phyloP scores from a whole-genome alignment of 495 filamentous ascomycete species.

The Ascodesmis nigricans region DNA sequence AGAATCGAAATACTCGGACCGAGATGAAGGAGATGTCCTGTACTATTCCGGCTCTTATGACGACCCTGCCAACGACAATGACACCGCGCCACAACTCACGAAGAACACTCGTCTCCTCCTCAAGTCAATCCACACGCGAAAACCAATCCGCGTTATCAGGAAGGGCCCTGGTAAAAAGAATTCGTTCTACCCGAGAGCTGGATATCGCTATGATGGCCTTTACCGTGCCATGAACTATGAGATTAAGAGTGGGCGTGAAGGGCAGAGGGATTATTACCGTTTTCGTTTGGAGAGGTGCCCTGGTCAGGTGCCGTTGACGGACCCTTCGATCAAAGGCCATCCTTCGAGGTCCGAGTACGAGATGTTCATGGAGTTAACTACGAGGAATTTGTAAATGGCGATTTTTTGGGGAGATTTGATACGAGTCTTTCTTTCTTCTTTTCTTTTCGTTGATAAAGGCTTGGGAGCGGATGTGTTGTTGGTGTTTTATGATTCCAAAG shows the following conservation, averaged over 20 bases:
- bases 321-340: too few species aligned
- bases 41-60: conserved; percentile 27
- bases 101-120: conserved; percentile 24
- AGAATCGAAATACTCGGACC: conserved; percentile 26
- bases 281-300: conserved; percentile 26
- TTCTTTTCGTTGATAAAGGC: background rate
- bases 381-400: background rate
- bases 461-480: too few species aligned
- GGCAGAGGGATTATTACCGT: conserved; percentile 22
- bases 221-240: conserved; percentile 25
- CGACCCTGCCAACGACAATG: conserved; percentile 5
- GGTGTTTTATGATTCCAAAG: too few species aligned
- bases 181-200: background rate
- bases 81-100: conserved; percentile 10
- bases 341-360: conserved; percentile 1
- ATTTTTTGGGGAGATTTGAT: background rate
- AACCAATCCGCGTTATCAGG: conserved; percentile 30
- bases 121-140: conserved; percentile 11
- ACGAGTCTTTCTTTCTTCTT: background rate
- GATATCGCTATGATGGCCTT: conserved; percentile 33
- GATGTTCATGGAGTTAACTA: too few species aligned
- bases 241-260: conserved; percentile 10
- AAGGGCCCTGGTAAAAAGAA: background rate
- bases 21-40: conserved; percentile 26
- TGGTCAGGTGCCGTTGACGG: too few species aligned